Percentiles rank a stretch among this genome's conserved stretches.
These are phyloP conservation scores for Tricholoma bakamatsutake DNA, from an alignment of 768 basidiomycete species.

Conservation along the genomic window DNA sequence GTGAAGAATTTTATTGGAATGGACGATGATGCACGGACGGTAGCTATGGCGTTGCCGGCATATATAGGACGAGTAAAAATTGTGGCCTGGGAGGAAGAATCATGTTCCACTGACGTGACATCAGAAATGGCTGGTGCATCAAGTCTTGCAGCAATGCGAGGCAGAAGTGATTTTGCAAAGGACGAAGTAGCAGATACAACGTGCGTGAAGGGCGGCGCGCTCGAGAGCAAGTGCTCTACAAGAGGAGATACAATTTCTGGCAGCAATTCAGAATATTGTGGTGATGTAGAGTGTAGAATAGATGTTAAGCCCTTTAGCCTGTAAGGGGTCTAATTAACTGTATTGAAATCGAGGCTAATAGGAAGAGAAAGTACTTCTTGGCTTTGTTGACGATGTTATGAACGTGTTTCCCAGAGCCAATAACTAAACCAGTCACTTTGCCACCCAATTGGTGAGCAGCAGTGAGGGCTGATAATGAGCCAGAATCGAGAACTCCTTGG, in stretches of 20 bases:
- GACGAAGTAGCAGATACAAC: constrained; percentile 91
- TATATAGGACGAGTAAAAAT: constrained; percentile 94
- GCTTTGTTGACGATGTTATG: constrained; percentile 62
- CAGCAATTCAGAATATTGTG: constrained; percentile 60
- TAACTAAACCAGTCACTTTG: constrained; percentile 71
- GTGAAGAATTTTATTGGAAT: constrained; percentile 92
- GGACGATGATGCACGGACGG: constrained; percentile 73
- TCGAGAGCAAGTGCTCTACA: constrained; percentile 65
- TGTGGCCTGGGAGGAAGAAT: constrained; percentile 62
- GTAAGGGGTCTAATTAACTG: constrained; percentile 3
- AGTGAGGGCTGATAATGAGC: constrained; percentile 84
- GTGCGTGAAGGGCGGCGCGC: constrained; percentile 72
- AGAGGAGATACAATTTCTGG: constrained; percentile 83
- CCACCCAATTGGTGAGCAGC: constrained; percentile 87
- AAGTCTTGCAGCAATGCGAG: constrained; percentile 86
- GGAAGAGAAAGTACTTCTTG: constrained; percentile 56
- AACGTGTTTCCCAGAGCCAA: constrained; percentile 67
- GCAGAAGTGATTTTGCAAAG: constrained; percentile 86
- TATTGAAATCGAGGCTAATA: not conserved
- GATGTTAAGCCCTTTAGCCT: constrained; percentile 66
- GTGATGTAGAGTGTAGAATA: constrained; percentile 64
- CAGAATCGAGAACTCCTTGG: constrained; percentile 74
- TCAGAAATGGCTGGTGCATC: constrained; percentile 90
- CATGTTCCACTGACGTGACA: constrained; percentile 76
- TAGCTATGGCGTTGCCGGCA: constrained; percentile 95